phyloP scores from a whole-genome alignment of 805 yeast genomes.

The Candida bentonensis region DNA sequence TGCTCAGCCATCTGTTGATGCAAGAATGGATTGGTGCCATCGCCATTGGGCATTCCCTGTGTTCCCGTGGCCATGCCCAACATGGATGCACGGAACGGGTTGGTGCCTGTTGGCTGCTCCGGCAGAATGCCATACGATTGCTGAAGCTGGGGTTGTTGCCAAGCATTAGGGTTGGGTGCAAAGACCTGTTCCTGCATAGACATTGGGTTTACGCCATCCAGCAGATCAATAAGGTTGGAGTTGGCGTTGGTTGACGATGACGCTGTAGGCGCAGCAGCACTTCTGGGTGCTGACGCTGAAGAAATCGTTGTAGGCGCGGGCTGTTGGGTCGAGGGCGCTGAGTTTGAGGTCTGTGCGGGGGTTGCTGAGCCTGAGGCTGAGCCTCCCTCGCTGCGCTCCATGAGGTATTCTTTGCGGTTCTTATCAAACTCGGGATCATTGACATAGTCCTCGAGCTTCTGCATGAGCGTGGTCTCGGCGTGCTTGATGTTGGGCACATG shows the following conservation, averaged over 20 bases:
- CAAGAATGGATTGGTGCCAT: slow-evolving; percentile 11
- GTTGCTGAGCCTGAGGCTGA: slow-evolving; percentile 5
- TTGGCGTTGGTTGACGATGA: slow-evolving; percentile 34
- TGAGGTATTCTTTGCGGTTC: slow-evolving; percentile 64
- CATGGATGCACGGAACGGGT: slow-evolving; percentile 14
- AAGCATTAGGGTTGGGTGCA: neutral
- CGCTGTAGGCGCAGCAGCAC: slow-evolving; percentile 18
- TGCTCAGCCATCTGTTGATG: slow-evolving; percentile 13
- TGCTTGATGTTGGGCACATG: slow-evolving; percentile 94
- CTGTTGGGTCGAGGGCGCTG: slow-evolving; percentile 10
- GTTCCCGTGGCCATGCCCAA: slow-evolving; percentile 11
- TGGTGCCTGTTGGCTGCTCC: slow-evolving; percentile 13
- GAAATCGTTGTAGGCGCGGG: slow-evolving; percentile 4
- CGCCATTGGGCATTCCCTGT: slow-evolving; percentile 8
- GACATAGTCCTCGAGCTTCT: slow-evolving; percentile 76
- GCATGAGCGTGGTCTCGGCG: slow-evolving; percentile 87
- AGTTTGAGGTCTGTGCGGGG: neutral
- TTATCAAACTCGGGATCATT: slow-evolving; percentile 73
- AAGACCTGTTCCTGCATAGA: slow-evolving; percentile 6
- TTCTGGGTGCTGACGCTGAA: slow-evolving; percentile 15
- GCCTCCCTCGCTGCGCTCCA: slow-evolving; percentile 29
- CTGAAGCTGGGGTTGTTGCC: slow-evolving; percentile 11
- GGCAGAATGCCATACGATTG: slow-evolving; percentile 11
- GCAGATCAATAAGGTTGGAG: slow-evolving; percentile 68
- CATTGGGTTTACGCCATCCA: slow-evolving; percentile 29